Evolutionary conservation across 345 rosid species (phyloP).

Genomic region (Arabidopsis arenosa): DNA sequence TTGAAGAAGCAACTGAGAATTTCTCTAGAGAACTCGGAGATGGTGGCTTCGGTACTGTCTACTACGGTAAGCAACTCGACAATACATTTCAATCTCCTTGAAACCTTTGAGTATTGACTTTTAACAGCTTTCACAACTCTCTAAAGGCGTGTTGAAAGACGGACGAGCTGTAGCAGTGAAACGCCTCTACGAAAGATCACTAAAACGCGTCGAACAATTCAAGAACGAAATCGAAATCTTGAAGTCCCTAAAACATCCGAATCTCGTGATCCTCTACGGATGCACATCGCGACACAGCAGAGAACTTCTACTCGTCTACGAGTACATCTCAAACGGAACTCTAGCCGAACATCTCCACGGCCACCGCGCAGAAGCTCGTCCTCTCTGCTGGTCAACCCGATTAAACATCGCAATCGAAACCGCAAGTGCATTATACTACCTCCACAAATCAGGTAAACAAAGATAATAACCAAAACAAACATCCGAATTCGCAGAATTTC

Average conservation of each 20-base stretch:
- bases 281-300: slow-evolving; percentile 79
- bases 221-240: slow-evolving; percentile 80
- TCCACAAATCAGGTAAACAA: slow-evolving; percentile 54
- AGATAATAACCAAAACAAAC: background rate
- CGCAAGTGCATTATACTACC: slow-evolving; percentile 72
- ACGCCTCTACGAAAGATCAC: slow-evolving; percentile 67
- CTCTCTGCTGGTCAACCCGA: slow-evolving; percentile 77
- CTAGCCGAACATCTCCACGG: slow-evolving; percentile 87
- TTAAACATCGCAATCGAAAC: slow-evolving; percentile 80
- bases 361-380: slow-evolving; percentile 46
- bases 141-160: slow-evolving; percentile 66
- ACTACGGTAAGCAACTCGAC: slow-evolving; percentile 59
- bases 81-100: background rate
- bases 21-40: slow-evolving; percentile 87
- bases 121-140: slow-evolving; percentile 1
- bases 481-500: background rate
- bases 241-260: slow-evolving; percentile 61
- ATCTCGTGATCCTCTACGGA: slow-evolving; percentile 77
- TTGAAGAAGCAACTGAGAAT: slow-evolving; percentile 77
- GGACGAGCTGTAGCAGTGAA: slow-evolving; percentile 86
- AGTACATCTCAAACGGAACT: slow-evolving; percentile 89
- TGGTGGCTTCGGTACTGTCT: slow-evolving; percentile 92
- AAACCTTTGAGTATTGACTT: background rate
- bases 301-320: slow-evolving; percentile 87
- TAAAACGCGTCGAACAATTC: slow-evolving; percentile 80